Evolutionary conservation across 192 early-diverging fungal species (phyloP), one percentile per base, ranked within the genome.

Genomic region (Coemansia sp.): DNA sequence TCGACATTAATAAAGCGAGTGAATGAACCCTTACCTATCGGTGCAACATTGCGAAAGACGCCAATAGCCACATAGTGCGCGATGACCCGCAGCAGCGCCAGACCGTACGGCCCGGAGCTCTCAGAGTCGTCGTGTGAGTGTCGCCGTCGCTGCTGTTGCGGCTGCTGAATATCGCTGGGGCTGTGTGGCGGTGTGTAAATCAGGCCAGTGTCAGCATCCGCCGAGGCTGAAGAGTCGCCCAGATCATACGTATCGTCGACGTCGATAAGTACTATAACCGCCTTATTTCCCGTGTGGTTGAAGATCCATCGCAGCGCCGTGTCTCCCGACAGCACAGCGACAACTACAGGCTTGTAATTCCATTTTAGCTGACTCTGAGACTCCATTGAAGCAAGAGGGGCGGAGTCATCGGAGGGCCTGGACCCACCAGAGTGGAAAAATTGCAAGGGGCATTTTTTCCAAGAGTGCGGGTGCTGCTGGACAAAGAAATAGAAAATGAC

Each of bases 51-150:
- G 59, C 77, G 77, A 63, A 80, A 80, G 14, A 80, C 77, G 68
- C 77, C 77, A 24, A 80, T 80, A n/a, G 77, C 77, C 16, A 73
- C 77, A 50, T 80, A 80, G 66, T 80, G 77, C 3, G 77, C 77
- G 50, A 80, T 80, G 51, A 80, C 77, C 26, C 77, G 73, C 45
- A 82, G 55, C 21, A 82, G 73, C 26, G 67, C 79, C 51, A 82
- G 63, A 33, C 79, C 79, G 34, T 82, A 82, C 7, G 79, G 79
- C 11, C 79, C 79, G 26, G 70, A 72, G 31, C 42, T 65, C 55
- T 73, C 67, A 36, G 70, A 67, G 20, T 69, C 74, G 31, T 34
- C 34, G 59, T 31, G 35, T 8, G 28, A 40, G 64, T 38, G 50
- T 18, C 50, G 37, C 62, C 62, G 65, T 8, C 36, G n/a, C 40